Evolutionary conservation across 129 eudicot species (phyloP).

Genomic region (Lactuca saligna): DNA sequence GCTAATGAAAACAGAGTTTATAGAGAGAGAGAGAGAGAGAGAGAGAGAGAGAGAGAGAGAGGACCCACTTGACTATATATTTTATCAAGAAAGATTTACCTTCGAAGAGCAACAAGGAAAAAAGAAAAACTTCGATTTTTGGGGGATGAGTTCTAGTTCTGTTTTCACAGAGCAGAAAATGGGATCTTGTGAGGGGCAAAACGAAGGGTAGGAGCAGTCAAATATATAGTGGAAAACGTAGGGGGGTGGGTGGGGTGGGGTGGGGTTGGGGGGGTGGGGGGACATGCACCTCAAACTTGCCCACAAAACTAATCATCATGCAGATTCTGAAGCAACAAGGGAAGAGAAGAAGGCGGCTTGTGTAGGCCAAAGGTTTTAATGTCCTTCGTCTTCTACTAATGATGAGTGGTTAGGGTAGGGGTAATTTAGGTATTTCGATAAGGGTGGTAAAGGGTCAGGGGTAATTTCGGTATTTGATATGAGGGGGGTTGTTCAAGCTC

Average conservation of each 20-base stretch:
- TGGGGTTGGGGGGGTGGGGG: neutral
- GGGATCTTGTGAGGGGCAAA: constrained; percentile 17
- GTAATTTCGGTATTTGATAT: neutral
- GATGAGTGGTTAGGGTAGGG: constrained; percentile 13
- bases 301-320: constrained; percentile 17
- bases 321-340: constrained; percentile 17
- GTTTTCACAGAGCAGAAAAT: neutral
- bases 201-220: constrained; percentile 1
- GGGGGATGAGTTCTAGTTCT: constrained; percentile 2
- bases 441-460: neutral
- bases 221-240: constrained; percentile 3
- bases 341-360: constrained; percentile 24
- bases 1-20: neutral
- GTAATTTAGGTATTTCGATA: neutral
- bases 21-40: too few relatives aligned
- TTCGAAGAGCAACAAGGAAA: constrained; percentile 14
- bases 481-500: constrained; percentile 3
- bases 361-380: constrained; percentile 20
- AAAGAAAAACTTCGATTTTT: constrained; percentile 2
- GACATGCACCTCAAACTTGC: constrained; percentile 17
- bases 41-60: neutral
- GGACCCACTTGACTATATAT: neutral
- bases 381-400: constrained; percentile 18
- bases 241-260: neutral
- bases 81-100: constrained; percentile 55